These are phyloP conservation scores for Pichia sp. DNA, from an alignment of 1,139 yeast genomes.

Conservation along the genomic window DNA sequence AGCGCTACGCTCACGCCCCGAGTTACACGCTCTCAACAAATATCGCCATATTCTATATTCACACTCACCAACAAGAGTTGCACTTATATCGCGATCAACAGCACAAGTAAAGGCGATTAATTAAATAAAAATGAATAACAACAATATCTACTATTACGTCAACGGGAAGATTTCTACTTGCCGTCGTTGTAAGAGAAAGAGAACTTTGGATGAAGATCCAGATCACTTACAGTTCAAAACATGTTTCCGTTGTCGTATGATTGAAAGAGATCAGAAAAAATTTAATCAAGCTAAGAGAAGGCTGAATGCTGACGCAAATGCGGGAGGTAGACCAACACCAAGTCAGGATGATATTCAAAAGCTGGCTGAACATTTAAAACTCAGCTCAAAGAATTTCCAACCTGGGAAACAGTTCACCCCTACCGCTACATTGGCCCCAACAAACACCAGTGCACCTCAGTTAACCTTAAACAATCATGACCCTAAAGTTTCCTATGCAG, in stretches of 20 bases:
- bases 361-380: constrained; percentile 13
- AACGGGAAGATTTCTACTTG: constrained; percentile 30
- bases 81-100: neutral
- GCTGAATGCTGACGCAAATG: constrained; percentile 9
- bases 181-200: constrained; percentile 52
- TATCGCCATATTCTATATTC: neutral
- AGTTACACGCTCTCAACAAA: neutral
- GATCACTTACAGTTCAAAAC: constrained; percentile 52
- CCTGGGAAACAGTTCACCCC: constrained; percentile 11
- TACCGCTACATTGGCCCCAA: constrained; percentile 11
- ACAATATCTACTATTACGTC: constrained; percentile 18
- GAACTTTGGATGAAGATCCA: constrained; percentile 52
- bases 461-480: neutral
- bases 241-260: constrained; percentile 52
- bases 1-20: neutral
- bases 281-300: constrained; percentile 21
- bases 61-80: neutral
- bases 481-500: neutral
- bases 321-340: constrained; percentile 12
- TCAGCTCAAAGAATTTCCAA: constrained; percentile 8
- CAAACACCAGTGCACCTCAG: neutral
- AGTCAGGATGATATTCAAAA: constrained; percentile 14
- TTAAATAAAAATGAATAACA: constrained; percentile 2
- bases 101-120: neutral
- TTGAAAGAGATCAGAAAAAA: constrained; percentile 39